phyloP scores from a whole-genome alignment of 495 filamentous ascomycete species.

The Collariella sp. region DNA sequence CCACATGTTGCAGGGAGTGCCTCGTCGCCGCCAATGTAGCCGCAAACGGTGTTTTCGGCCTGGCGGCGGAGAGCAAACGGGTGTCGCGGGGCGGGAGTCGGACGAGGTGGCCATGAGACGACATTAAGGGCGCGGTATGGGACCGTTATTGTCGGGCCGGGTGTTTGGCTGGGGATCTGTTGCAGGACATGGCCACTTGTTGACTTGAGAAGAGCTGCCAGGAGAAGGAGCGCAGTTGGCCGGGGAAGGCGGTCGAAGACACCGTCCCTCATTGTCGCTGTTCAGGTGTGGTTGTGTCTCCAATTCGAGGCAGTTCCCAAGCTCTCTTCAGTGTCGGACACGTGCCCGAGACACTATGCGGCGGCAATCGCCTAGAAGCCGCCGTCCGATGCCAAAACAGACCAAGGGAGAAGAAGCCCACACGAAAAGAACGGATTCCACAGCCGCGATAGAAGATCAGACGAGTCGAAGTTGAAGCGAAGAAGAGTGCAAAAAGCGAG shows the following conservation, averaged over 20 bases:
- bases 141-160: constrained; percentile 31
- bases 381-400: neutral
- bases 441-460: neutral
- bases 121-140: constrained; percentile 35
- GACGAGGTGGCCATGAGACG: constrained; percentile 33
- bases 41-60: constrained; percentile 39
- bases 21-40: constrained; percentile 37
- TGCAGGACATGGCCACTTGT: constrained; percentile 31
- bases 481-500: neutral
- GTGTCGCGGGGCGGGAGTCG: constrained; percentile 32
- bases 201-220: constrained; percentile 29
- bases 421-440: neutral
- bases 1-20: constrained; percentile 40
- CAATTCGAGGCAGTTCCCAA: neutral
- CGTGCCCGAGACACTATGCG: neutral
- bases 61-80: constrained; percentile 32
- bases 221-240: constrained; percentile 33
- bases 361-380: neutral
- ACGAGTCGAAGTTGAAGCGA: neutral
- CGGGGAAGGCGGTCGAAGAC: constrained; percentile 35
- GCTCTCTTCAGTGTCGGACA: neutral
- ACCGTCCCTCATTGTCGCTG: constrained; percentile 26
- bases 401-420: neutral
- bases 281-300: neutral
- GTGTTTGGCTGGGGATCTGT: constrained; percentile 16